Conservation (phyloP, 2,329 filamentous ascomycete species). For the Amphichorda felina region DNA sequence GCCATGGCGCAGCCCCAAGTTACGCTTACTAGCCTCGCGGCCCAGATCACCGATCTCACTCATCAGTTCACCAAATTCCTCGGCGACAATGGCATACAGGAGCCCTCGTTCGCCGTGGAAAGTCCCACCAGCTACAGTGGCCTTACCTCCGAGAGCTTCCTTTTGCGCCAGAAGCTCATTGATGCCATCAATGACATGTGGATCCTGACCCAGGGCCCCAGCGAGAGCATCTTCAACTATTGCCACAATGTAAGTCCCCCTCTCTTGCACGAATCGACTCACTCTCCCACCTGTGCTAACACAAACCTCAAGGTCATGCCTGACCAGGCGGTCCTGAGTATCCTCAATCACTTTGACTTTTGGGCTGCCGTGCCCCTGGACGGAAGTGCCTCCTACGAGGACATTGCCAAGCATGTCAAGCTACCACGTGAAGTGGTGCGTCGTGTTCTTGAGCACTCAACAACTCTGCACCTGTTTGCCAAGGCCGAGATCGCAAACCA, state of each 20-base stretch:
- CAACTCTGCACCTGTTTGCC: constrained; percentile 24
- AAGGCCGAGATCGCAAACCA: constrained; percentile 12
- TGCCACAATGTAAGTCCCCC: constrained; percentile 21
- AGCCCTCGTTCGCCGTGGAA: constrained; percentile 28
- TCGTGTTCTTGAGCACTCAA: constrained; percentile 24
- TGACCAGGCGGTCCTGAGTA: constrained; percentile 29
- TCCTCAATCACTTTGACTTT: constrained; percentile 40
- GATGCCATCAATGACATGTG: constrained; percentile 33
- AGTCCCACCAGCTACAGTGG: constrained; percentile 28
- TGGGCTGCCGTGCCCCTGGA: constrained; percentile 36
- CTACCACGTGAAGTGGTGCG: constrained; percentile 25
- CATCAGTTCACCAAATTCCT: constrained; percentile 25
- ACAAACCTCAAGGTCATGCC: constrained; percentile 32
- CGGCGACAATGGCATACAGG: constrained; percentile 26
- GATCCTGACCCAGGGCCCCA: constrained; percentile 33
- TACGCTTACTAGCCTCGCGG: constrained; percentile 29
- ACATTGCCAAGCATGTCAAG: constrained; percentile 22
- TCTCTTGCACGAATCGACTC: not conserved
- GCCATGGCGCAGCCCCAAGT: constrained; percentile 17
- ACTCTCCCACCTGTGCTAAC: not conserved
- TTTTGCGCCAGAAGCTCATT: constrained; percentile 27
- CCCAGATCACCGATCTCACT: constrained; percentile 30
- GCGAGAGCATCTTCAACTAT: constrained; percentile 35
- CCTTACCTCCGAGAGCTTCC: constrained; percentile 28
- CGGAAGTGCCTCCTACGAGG: constrained; percentile 27